Evolutionary conservation across 495 filamentous ascomycete genomes (phyloP).

Genomic region (Daldinia bambusicola): DNA sequence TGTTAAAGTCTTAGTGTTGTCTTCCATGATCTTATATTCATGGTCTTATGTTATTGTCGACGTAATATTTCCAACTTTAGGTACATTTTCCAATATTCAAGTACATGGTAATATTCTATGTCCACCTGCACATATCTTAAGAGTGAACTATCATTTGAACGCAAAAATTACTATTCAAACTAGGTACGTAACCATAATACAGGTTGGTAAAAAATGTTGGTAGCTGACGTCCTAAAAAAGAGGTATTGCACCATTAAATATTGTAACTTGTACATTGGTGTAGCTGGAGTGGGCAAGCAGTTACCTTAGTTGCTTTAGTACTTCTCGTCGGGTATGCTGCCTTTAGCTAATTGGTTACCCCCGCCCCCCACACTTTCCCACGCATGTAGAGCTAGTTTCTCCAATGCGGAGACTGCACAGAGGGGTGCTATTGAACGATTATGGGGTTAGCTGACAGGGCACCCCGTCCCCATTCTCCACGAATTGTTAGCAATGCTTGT

Average conservation of each 20-base stretch:
- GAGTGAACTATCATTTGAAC: background rate
- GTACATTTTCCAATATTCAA: background rate
- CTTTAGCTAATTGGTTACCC: conserved; percentile 39
- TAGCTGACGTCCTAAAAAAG: background rate
- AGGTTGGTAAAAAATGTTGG: too few relatives aligned
- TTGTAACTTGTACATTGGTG: conserved; percentile 30
- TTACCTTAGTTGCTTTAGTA: background rate
- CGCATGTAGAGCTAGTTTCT: conserved; percentile 39
- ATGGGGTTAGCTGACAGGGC: conserved; percentile 42
- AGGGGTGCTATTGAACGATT: conserved; percentile 31
- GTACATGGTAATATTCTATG: too few relatives aligned
- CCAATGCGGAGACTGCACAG: conserved; percentile 48
- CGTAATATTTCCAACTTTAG: conserved; percentile 1
- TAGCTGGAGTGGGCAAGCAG: conserved; percentile 5
- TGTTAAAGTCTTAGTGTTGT: conserved; percentile 7
- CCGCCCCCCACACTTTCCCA: conserved; percentile 46
- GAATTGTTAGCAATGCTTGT: conserved; percentile 33
- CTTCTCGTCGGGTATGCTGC: conserved; percentile 17
- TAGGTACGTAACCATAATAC: too few relatives aligned
- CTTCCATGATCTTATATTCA: conserved; percentile 7
- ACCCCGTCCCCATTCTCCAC: conserved; percentile 3
- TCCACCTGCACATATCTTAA: too few relatives aligned
- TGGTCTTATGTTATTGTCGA: background rate
- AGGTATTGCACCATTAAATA: too few relatives aligned
- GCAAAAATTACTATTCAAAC: too few relatives aligned